Evolutionary conservation across 345 rosid species (phyloP), one percentile per base, ranked within the genome.

Genomic region (Syzygium aromaticum): DNA sequence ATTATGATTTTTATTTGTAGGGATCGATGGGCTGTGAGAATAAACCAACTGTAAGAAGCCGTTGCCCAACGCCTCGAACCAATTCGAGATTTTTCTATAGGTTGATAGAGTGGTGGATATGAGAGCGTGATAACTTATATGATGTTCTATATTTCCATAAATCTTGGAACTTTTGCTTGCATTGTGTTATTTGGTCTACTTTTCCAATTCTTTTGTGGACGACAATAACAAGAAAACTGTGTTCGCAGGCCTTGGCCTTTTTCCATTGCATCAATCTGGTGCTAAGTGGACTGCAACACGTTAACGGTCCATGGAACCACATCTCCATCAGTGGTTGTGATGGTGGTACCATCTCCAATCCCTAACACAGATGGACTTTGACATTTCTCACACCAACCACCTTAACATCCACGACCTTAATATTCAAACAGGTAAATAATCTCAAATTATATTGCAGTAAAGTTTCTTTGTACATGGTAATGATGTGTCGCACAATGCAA

Each of bases 281-380:
- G 27, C 52, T 90, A 15, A 85, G 52, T 11, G 91, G 90, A 59
- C 19, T 92, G 53, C 86, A 84, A 1, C 87, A 87, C 46, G 3
- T 67, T 11, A 82, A 92, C 86, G 90, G 92, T 77, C 93, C 90
- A 40, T 85, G 6, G 28, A 49, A 11, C 33, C 95, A 93, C 52
- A 87, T 93, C 59, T 1, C 64, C 3, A 19, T 93, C 12, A 6
- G 3, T 67, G 0, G 2, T 11, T 83, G 91, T 78, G 23, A 43
- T 8, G 88, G 56, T 2, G 86, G 67, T 28, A 86, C 90, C 3
- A 51, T 93, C 54, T 90, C 91, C 21, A 87, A 89, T 77, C n/a
- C 94, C 93, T 46, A 94, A 93, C 67, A 93, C 93, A 0, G 94
- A 94, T 83, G 96, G 94, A 51, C 90, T 92, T 92, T 53, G 91